Evolutionary conservation across 805 yeast species (phyloP).

Genomic region (Schizosaccharomyces lindneri): DNA sequence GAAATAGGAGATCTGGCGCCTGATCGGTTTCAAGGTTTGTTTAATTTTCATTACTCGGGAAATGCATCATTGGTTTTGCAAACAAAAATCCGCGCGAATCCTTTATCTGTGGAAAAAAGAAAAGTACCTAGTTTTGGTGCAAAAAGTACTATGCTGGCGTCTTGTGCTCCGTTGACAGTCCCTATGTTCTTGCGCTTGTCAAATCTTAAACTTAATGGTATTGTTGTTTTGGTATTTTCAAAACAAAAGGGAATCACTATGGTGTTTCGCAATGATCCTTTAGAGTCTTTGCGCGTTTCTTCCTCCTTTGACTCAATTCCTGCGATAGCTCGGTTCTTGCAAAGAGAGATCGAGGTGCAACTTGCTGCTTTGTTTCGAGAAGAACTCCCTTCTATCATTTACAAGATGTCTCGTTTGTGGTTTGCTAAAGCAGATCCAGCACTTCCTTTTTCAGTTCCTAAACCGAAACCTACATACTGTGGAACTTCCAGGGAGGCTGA

Average conservation of each 20-base stretch:
- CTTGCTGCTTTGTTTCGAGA: constrained; percentile 62
- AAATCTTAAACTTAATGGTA: constrained; percentile 49
- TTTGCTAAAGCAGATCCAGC: background rate
- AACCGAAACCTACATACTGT: too few species aligned
- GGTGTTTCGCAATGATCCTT: constrained; percentile 72
- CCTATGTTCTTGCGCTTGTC: constrained; percentile 57
- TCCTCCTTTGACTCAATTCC: constrained; percentile 72
- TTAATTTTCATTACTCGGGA: constrained; percentile 51
- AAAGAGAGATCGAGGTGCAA: constrained; percentile 58
- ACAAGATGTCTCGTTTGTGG: constrained; percentile 48
- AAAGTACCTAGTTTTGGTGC: constrained; percentile 24
- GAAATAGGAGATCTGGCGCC: constrained; percentile 62
- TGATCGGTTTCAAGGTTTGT: constrained; percentile 60
- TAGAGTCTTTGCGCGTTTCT: constrained; percentile 56
- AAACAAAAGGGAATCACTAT: constrained; percentile 63
- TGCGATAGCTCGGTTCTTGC: constrained; percentile 61
- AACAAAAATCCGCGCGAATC: constrained; percentile 66
- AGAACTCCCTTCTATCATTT: constrained; percentile 56
- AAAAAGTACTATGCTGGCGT: constrained; percentile 39
- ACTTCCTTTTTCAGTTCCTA: background rate
- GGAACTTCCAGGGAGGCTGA: too few species aligned
- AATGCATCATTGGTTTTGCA: constrained; percentile 51
- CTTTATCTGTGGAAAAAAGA: constrained; percentile 36
- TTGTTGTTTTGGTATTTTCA: constrained; percentile 61
- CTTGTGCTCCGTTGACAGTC: constrained; percentile 43